Evolutionary conservation across 352 stramenopile genomes (phyloP).

Genomic region (Phytophthora tubulina): DNA sequence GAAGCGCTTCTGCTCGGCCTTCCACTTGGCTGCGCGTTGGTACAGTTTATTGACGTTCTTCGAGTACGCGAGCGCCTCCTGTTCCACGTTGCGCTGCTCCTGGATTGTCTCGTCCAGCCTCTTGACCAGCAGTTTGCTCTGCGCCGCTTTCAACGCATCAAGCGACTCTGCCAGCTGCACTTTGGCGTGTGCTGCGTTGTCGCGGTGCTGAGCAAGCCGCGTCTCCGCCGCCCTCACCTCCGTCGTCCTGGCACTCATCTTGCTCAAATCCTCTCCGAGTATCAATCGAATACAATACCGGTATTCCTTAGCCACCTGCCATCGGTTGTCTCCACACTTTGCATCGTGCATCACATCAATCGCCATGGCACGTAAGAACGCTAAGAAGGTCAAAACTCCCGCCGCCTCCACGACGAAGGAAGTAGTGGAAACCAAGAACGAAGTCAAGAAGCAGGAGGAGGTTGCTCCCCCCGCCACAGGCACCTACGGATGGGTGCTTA

Average conservation of each 20-base stretch:
- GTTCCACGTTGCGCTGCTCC: constrained; percentile 66
- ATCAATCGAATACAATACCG: constrained; percentile 20
- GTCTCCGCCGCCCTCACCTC: constrained; percentile 46
- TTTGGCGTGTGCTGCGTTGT: constrained; percentile 43
- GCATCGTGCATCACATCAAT: constrained; percentile 3
- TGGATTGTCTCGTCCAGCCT: constrained; percentile 62
- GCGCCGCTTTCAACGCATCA: constrained; percentile 47
- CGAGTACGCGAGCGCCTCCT: constrained; percentile 63
- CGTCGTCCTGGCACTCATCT: constrained; percentile 28
- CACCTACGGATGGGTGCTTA: constrained; percentile 41
- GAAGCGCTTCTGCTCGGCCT: constrained; percentile 73
- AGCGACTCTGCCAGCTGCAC: constrained; percentile 49
- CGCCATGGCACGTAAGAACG: constrained; percentile 43
- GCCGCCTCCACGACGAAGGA: constrained; percentile 21
- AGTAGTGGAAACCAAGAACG: constrained; percentile 14
- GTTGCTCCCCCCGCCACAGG: constrained; percentile 5
- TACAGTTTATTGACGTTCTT: constrained; percentile 65
- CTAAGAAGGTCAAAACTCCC: constrained; percentile 26
- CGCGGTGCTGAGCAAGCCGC: constrained; percentile 43
- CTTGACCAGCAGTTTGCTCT: constrained; percentile 52
- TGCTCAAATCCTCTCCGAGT: constrained; percentile 14
- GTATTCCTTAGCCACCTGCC: constrained; percentile 11
- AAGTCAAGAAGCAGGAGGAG: constrained; percentile 13
- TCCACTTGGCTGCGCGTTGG: constrained; percentile 66
- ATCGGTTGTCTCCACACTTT: constrained; percentile 9